phyloP scores from a whole-genome alignment of 1,284 basidiomycete species.

The Trichosporon sp. region DNA sequence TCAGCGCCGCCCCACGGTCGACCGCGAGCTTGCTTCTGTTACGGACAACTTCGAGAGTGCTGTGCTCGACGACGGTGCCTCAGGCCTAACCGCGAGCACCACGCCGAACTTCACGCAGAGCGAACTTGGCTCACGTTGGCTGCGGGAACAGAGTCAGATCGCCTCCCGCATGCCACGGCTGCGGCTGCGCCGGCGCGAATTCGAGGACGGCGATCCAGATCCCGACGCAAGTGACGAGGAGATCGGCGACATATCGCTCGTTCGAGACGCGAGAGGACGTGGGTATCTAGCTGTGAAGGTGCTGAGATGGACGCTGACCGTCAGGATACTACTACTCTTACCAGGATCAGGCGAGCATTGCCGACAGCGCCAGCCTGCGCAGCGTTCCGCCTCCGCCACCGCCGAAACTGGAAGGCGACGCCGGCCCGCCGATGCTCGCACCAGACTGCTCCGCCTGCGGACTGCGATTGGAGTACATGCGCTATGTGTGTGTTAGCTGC shows the following conservation, averaged over 20 bases:
- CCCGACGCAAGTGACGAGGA: slow-evolving; percentile 41
- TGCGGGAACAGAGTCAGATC: slow-evolving; percentile 68
- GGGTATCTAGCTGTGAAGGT: slow-evolving; percentile 15
- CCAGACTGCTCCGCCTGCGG: slow-evolving; percentile 79
- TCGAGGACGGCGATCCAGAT: slow-evolving; percentile 39
- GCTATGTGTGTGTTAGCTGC: slow-evolving; percentile 80
- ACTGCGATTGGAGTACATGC: slow-evolving; percentile 64
- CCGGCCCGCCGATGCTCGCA: slow-evolving; percentile 58
- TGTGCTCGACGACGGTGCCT: not conserved
- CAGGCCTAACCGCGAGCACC: slow-evolving; percentile 24
- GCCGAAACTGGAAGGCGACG: slow-evolving; percentile 19
- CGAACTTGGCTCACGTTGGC: slow-evolving; percentile 70
- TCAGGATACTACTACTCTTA: slow-evolving; percentile 50
- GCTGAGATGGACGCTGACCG: not conserved
- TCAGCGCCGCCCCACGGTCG: not conserved
- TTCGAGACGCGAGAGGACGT: slow-evolving; percentile 47
- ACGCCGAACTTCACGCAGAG: slow-evolving; percentile 38
- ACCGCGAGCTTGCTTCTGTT: not conserved
- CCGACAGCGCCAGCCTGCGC: slow-evolving; percentile 8
- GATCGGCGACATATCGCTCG: slow-evolving; percentile 40
- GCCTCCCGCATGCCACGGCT: slow-evolving; percentile 24
- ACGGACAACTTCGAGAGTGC: not conserved
- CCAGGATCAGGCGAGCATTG: slow-evolving; percentile 33
- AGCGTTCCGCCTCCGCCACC: not conserved
- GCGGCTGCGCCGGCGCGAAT: slow-evolving; percentile 17